phyloP scores from a whole-genome alignment of 352 stramenopile genomes.

The Globisporangium paroecandrum region DNA sequence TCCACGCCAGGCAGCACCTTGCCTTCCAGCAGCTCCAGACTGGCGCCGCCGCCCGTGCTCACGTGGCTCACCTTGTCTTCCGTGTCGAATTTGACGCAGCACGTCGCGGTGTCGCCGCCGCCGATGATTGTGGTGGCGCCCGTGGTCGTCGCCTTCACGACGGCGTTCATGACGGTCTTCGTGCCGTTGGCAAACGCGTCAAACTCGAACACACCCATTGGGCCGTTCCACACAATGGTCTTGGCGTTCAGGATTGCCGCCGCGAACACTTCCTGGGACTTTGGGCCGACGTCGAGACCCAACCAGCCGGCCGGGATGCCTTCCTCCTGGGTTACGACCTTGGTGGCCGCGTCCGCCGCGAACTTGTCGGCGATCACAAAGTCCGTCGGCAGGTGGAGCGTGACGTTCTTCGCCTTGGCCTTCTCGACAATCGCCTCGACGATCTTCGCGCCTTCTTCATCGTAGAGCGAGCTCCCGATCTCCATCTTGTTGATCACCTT shows the following conservation, averaged over 20 bases:
- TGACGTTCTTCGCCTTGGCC: slow-evolving; percentile 97
- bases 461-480: slow-evolving; percentile 94
- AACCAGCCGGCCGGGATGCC: slow-evolving; percentile 97
- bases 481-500: slow-evolving; percentile 96
- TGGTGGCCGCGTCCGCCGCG: slow-evolving; percentile 90
- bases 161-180: slow-evolving; percentile 94
- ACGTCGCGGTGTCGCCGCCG: slow-evolving; percentile 95
- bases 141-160: slow-evolving; percentile 92
- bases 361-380: slow-evolving; percentile 99
- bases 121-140: slow-evolving; percentile 98
- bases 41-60: slow-evolving; percentile 94
- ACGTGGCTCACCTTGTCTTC: slow-evolving; percentile 90
- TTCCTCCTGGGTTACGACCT: slow-evolving; percentile 86
- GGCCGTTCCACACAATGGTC: slow-evolving; percentile 99
- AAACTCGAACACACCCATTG: slow-evolving; percentile 99
- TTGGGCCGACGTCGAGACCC: slow-evolving; percentile 97
- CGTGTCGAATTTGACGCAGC: slow-evolving; percentile 86
- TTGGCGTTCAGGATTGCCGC: slow-evolving; percentile 82
- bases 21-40: slow-evolving; percentile 96
- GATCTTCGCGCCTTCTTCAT: slow-evolving; percentile 84
- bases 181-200: slow-evolving; percentile 95
- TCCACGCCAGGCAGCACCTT: slow-evolving; percentile 98
- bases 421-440: slow-evolving; percentile 94
- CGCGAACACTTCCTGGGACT: slow-evolving; percentile 85
- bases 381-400: slow-evolving; percentile 96